A percentile compares a stretch with the other conserved stretches of the same genome.
phyloP scores from a whole-genome alignment of 257 asterid genomes.

The Buddleja alternifolia region DNA sequence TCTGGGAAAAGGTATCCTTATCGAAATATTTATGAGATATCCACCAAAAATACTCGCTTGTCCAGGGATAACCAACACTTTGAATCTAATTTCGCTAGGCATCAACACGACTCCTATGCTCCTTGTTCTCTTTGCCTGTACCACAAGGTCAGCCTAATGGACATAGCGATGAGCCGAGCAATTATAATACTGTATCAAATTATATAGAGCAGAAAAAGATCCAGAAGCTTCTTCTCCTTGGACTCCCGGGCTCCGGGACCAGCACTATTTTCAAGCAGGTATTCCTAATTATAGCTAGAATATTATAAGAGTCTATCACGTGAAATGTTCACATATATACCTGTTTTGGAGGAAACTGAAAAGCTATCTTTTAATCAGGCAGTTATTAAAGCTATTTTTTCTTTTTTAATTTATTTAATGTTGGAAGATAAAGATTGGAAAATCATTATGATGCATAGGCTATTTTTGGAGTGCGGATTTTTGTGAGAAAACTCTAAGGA shows the following conservation, averaged over 20 bases:
- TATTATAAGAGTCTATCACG: background rate
- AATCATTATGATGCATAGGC: too few relatives aligned
- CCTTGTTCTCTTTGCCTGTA: conserved; percentile 78
- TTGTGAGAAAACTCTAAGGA: too few relatives aligned
- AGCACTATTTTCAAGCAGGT: conserved; percentile 92
- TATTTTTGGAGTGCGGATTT: too few relatives aligned
- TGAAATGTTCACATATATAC: background rate
- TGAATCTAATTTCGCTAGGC: conserved; percentile 53
- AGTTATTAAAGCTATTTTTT: background rate
- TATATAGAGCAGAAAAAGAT: conserved; percentile 68
- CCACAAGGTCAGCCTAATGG: conserved; percentile 77
- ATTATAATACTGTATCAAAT: conserved; percentile 63
- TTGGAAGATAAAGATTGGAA: background rate
- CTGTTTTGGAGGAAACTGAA: background rate
- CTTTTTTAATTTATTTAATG: background rate
- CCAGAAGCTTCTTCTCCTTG: conserved; percentile 82
- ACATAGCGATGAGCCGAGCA: conserved; percentile 78
- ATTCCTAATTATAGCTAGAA: conserved; percentile 13
- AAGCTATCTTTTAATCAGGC: background rate
- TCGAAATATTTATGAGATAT: background rate
- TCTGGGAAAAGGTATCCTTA: conserved; percentile 77
- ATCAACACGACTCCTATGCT: conserved; percentile 67
- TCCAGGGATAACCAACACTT: conserved; percentile 17
- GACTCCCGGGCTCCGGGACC: conserved; percentile 86
- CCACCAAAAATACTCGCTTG: conserved; percentile 9